Evolutionary conservation across 257 asterid species (phyloP).

Genomic region (Rhazya stricta): DNA sequence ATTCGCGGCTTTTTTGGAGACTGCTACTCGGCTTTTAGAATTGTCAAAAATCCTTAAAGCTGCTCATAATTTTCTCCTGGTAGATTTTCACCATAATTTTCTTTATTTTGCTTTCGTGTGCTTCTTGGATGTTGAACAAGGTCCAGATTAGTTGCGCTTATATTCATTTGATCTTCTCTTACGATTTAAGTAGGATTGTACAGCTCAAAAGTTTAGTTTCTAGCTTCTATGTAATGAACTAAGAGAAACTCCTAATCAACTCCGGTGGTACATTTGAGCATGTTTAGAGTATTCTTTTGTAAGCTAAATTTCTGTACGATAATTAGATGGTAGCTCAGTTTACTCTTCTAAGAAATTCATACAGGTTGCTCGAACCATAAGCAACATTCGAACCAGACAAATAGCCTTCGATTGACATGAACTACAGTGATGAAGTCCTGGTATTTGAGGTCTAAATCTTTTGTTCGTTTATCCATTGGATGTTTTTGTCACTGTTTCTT

Average conservation of each 20-base stretch:
- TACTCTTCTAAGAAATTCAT: no score
- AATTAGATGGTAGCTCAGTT: not conserved
- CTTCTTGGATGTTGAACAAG: not conserved
- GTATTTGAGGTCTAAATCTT: no score
- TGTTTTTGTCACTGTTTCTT: no score
- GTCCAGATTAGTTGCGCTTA: not conserved
- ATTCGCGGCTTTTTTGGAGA: not conserved
- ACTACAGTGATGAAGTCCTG: no score
- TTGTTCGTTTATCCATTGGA: no score
- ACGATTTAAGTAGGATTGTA: not conserved
- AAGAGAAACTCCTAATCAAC: not conserved
- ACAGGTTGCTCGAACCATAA: no score
- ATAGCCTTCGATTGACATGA: no score
- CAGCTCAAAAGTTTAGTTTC: conserved; percentile 1
- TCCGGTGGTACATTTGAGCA: not conserved
- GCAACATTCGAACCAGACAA: no score
- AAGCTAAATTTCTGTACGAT: not conserved
- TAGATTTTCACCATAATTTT: not conserved
- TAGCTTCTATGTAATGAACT: conserved; percentile 3
- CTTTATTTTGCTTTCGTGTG: not conserved
- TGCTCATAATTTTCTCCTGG: not conserved
- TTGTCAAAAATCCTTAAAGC: not conserved
- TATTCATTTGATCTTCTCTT: not conserved
- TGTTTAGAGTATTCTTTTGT: no score
- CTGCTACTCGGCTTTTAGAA: not conserved